A percentile compares a stretch with the other conserved stretches of the same genome.
These are phyloP conservation scores for Tritrichomonas foetus DNA, from an alignment of 208 protist species.

Conservation along the genomic window DNA sequence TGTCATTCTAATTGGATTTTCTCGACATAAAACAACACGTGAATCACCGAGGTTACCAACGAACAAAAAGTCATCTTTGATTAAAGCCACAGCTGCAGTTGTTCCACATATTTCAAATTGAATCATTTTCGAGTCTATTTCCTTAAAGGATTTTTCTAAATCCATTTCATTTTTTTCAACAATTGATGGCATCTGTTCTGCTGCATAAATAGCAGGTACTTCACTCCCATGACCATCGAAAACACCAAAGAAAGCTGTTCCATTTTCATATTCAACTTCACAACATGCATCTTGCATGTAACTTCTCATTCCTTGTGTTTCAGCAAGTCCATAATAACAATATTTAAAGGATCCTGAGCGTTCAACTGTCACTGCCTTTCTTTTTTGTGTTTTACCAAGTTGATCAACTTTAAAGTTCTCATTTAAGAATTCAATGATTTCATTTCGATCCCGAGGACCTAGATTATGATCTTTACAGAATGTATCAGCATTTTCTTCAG, in stretches of 20 bases:
- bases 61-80: no score
- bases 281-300: neutral
- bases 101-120: no score
- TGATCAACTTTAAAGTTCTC: neutral
- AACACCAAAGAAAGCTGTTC: neutral
- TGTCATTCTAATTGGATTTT: neutral
- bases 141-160: no score
- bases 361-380: neutral
- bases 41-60: neutral
- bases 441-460: no score
- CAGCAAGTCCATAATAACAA: neutral
- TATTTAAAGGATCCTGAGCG: neutral
- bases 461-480: neutral
- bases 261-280: neutral
- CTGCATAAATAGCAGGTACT: neutral
- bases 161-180: no score
- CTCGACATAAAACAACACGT: neutral
- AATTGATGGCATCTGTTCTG: no score
- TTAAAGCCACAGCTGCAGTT: no score
- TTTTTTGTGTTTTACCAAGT: neutral
- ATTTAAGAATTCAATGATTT: neutral
- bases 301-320: neutral
- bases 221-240: constrained; percentile 31
- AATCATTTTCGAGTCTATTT: no score
- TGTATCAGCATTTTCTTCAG: neutral